Evolutionary conservation across 2,329 filamentous ascomycete genomes (phyloP).

Genomic region (Cladosporium sp.): DNA sequence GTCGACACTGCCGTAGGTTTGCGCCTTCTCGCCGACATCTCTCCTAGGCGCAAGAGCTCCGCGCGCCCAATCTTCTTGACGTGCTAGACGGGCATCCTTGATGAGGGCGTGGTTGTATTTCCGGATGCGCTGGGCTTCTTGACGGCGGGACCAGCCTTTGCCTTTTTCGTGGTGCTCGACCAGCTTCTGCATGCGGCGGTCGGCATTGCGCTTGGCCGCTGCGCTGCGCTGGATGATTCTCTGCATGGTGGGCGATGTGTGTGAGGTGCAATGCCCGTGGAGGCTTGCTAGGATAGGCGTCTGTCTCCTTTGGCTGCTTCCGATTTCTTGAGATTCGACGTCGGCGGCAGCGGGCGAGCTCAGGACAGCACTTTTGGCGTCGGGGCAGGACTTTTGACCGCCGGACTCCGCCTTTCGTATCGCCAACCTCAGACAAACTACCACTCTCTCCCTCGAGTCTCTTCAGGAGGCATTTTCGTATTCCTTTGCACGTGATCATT

Average conservation of each 20-base stretch:
- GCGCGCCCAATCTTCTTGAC: constrained; percentile 74
- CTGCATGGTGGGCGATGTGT: constrained; percentile 56
- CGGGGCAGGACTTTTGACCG: background rate
- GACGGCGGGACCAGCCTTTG: constrained; percentile 35
- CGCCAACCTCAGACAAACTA: background rate
- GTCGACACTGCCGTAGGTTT: constrained; percentile 57
- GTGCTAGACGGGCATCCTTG: constrained; percentile 54
- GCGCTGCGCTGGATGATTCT: constrained; percentile 67
- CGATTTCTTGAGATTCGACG: constrained; percentile 18
- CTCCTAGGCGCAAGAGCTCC: constrained; percentile 76
- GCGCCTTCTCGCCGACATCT: constrained; percentile 62
- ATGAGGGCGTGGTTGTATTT: constrained; percentile 33
- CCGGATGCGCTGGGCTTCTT: constrained; percentile 21
- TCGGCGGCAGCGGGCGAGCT: background rate
- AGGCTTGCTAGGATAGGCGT: background rate
- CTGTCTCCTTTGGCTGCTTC: constrained; percentile 4
- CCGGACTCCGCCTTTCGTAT: background rate
- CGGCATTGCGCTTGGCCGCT: constrained; percentile 65
- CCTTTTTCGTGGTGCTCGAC: constrained; percentile 26
- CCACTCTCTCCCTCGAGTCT: too few species aligned
- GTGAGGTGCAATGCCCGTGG: constrained; percentile 8
- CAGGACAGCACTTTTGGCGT: constrained; percentile 2
- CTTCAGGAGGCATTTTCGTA: too few species aligned
- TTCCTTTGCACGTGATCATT: too few species aligned
- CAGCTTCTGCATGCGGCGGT: constrained; percentile 20